Base-by-base conservation (phyloP, 768 basidiomycete genomes). In the Suillus ampliporus region DNA sequence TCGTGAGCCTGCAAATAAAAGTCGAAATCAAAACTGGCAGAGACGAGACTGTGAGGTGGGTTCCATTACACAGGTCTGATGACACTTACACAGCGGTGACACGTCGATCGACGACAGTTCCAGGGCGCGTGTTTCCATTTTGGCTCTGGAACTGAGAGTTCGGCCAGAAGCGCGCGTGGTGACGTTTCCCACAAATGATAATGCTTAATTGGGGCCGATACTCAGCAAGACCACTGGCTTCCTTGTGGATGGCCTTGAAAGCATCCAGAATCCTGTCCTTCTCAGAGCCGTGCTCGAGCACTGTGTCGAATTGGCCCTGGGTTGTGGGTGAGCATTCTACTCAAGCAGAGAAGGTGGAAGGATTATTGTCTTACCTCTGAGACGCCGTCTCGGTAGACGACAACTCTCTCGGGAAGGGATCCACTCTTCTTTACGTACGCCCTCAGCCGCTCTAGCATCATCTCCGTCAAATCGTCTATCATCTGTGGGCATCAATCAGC, bases 351-450 rank as follows among this genome's bases (percentile, higher is more conserved):
- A 23, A 15, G 46, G 46, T 14, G 14, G 21, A 47, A 23, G 13
- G 23, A 15, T 26, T 47, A 23, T 26, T 4, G 46, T 70, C 83
- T 14, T 62, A 89, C 91, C 80, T 91, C 89, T 1, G 91, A 92
- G 5, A 93, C 91, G 41, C 92, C 93, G 73, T 94, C 91, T 19
- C 93, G 86, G 68, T 87, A 95, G 9, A 94, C 80, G 35, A 90
- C 76, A 7, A 95, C 80, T 3, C 91, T 82, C 1, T 87, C 82
- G 0, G 93, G 93, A 1, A 94, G 78, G 0, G 68, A 61, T 61
- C 74, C 83, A 64, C 84, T 90, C 69, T 80, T 85, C 71, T 74
- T 78, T 65, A 86, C 78, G 66, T 84, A 94, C 2, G 80, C 66
- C 57, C 79, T 75, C 44, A 94, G 74, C 2, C 92, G 83, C 62